Base-by-base conservation (phyloP, 202 grass and related monocot genomes). In the Zizania palustris region DNA sequence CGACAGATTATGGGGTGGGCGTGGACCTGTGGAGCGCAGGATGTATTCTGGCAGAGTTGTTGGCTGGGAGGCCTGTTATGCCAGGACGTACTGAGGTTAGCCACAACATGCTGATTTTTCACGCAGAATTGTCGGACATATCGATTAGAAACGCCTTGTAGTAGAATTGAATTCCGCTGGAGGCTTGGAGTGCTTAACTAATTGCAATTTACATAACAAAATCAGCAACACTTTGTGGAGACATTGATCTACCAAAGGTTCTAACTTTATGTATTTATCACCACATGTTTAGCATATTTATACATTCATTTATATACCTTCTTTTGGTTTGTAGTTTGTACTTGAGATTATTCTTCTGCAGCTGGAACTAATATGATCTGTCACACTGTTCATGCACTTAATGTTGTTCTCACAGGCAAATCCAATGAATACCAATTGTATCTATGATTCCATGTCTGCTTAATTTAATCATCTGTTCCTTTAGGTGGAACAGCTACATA, bases 401-500 rank as follows among this genome's bases (percentile, higher is more conserved):
- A 50, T 74, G 28, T 40, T 63, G 54, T 69, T 73, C 46, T 35
- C 58, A 69, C 74, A 45, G 54, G 56, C 14, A 62, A 69, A 74
- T 51, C 69, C 45, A 28, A 55, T 68, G 46, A 79, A 68, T 11
- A 68, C 19, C 6, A 74, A 48, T 19, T 63, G 69, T 60, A 34
- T 60, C 60, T 76, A 88, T 65, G 59, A 39, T 53, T 56, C 34
- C 71, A 50, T 41, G 28, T 71, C 53, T 53, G 6, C 58, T 62
- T 88, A 7, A 49, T 66, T 13, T 71, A 50, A 41, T 70, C 65
- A 80, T 84, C 21, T 84, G 58, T 36, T 22, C 18, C 50, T 84
- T 55, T 86, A 96, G 92, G 92, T 96, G 84, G 92, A 96, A 84
- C 92, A 96, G 77, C 78, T 96, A 71, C 92, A 96, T 89, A 96